Conservation (phyloP, 2,329 filamentous ascomycete species). For the Pseudocercospora pini-densiflorae region DNA sequence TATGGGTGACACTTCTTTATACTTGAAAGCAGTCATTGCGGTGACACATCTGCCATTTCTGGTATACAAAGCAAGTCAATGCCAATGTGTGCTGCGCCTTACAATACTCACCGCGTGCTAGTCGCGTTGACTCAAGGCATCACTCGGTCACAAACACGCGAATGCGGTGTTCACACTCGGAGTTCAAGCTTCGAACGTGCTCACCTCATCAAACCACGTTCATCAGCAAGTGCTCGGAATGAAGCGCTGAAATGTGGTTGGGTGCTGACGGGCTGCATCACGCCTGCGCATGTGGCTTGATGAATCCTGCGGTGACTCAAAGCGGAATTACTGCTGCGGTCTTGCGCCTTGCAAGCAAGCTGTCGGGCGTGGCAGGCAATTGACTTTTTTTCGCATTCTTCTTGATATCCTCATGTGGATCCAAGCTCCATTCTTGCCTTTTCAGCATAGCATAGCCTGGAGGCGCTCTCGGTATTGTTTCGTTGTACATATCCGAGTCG, state of each 20-base stretch:
- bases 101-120: not conserved
- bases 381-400: not conserved
- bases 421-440: not conserved
- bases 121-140: constrained; percentile 12
- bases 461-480: not conserved
- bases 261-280: not conserved
- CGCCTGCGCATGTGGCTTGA: constrained; percentile 5
- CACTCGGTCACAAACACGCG: constrained; percentile 3
- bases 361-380: not conserved
- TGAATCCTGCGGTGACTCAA: constrained; percentile 9
- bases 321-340: not conserved
- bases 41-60: not conserved
- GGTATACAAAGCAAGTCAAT: not conserved
- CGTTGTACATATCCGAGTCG: not conserved
- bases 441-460: not conserved
- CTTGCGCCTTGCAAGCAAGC: not conserved
- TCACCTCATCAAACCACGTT: constrained; percentile 2
- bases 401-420: not conserved
- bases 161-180: constrained; percentile 9
- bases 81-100: not conserved
- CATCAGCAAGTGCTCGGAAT: not conserved
- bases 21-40: not conserved
- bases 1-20: not conserved
- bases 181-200: not conserved
- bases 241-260: not conserved